A percentile compares a stretch with the other conserved stretches of the same genome.
phyloP scores from a whole-genome alignment of 306 rosid species.

The Crataegus laevigata region DNA sequence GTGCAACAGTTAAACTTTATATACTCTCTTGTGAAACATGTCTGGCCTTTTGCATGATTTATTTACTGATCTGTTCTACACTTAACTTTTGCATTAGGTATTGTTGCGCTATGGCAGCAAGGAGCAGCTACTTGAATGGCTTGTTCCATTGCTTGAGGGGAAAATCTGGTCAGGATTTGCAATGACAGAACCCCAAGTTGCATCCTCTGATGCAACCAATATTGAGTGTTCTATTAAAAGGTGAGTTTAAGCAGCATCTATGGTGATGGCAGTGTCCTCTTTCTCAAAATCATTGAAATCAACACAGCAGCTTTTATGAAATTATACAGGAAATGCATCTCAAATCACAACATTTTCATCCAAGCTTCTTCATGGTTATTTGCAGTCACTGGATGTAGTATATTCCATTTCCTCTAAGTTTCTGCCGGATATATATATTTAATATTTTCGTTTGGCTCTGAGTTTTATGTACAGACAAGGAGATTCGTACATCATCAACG shows the following conservation, averaged over 20 bases:
- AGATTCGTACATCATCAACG: slow-evolving; percentile 72
- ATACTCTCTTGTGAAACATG: neutral
- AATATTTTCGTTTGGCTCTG: neutral
- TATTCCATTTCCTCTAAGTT: neutral
- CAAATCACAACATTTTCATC: neutral
- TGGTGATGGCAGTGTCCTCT: neutral
- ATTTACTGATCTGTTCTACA: slow-evolving; percentile 8
- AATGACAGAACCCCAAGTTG: slow-evolving; percentile 90
- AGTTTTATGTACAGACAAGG: slow-evolving; percentile 51
- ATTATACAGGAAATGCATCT: neutral
- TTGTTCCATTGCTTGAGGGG: slow-evolving; percentile 89
- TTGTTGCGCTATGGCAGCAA: slow-evolving; percentile 79
- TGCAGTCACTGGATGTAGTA: neutral
- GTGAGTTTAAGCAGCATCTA: slow-evolving; percentile 30
- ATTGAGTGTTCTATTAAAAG: slow-evolving; percentile 82
- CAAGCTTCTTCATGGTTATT: neutral
- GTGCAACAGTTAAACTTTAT: neutral
- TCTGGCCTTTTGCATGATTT: slow-evolving; percentile 2
- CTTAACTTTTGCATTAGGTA: slow-evolving; percentile 45
- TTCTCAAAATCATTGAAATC: neutral
- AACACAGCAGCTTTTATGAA: neutral
- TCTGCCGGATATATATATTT: neutral
- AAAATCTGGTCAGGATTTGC: slow-evolving; percentile 91
- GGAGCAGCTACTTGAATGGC: slow-evolving; percentile 77
- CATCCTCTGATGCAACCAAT: slow-evolving; percentile 94